These are phyloP conservation scores for Stylosanthes scabra DNA, from an alignment of 331 rosid species.

Conservation along the genomic window DNA sequence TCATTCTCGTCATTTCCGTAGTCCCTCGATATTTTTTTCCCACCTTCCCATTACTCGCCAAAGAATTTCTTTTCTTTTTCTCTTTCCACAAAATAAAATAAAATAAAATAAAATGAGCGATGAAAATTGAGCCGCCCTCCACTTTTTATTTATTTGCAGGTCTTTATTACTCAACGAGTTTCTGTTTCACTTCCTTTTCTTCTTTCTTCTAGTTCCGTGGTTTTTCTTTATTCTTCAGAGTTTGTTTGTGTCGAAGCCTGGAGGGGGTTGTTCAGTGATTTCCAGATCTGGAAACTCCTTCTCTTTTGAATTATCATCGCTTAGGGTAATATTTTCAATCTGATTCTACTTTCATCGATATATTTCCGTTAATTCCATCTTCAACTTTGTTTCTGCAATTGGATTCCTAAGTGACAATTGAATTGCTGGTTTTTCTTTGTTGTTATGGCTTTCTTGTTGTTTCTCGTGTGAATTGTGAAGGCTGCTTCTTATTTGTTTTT, in stretches of 20 bases:
- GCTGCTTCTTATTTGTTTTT: not conserved
- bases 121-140: slow-evolving; percentile 48
- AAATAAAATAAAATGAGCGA: not conserved
- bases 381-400: not conserved
- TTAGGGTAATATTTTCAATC: no score
- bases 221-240: not conserved
- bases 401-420: slow-evolving; percentile 5
- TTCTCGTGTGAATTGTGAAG: not conserved
- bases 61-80: not conserved
- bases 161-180: slow-evolving; percentile 37
- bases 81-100: not conserved
- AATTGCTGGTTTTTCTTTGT: not conserved
- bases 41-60: not conserved
- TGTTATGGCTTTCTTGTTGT: not conserved
- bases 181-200: slow-evolving; percentile 18
- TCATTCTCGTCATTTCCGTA: slow-evolving; percentile 39
- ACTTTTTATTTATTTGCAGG: slow-evolving; percentile 35
- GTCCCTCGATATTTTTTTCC: slow-evolving; percentile 23
- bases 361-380: not conserved
- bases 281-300: slow-evolving; percentile 54
- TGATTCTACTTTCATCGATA: not conserved
- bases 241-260: slow-evolving; percentile 11
- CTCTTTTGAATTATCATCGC: not conserved
- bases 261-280: slow-evolving; percentile 31
- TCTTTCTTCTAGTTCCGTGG: slow-evolving; percentile 19